Evolutionary conservation across 2,329 filamentous ascomycete species (phyloP).

Genomic region (Fusarium sacchari): DNA sequence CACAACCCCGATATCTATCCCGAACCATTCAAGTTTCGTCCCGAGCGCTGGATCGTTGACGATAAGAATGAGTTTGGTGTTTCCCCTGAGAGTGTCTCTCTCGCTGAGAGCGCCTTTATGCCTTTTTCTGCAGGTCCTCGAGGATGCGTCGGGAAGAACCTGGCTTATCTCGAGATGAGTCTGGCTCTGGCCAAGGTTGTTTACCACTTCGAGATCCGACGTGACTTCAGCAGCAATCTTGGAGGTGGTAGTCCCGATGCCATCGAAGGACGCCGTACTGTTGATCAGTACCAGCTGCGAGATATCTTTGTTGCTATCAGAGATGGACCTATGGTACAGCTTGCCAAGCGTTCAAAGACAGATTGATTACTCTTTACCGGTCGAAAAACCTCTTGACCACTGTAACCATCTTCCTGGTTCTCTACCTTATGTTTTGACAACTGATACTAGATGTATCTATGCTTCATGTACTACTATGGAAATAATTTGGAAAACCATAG

Average conservation of each 20-base stretch:
- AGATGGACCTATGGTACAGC: conserved; percentile 25
- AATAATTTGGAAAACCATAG: neutral
- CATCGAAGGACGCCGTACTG: conserved; percentile 11
- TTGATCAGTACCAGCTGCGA: conserved; percentile 25
- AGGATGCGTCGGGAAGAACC: conserved; percentile 29
- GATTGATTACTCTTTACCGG: neutral
- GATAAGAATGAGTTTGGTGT: neutral
- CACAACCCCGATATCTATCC: conserved; percentile 23
- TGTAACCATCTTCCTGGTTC: neutral
- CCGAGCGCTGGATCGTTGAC: conserved; percentile 30
- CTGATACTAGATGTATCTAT: neutral
- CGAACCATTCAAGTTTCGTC: conserved; percentile 24
- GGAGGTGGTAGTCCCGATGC: conserved; percentile 16
- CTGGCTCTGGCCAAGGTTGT: conserved; percentile 23
- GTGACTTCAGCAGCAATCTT: conserved; percentile 16
- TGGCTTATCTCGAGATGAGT: conserved; percentile 35
- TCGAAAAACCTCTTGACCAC: neutral
- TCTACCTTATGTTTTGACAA: neutral
- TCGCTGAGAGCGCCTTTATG: conserved; percentile 15
- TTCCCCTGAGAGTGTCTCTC: conserved; percentile 1
- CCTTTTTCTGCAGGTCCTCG: conserved; percentile 28
- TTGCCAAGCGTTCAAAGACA: neutral
- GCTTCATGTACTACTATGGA: neutral
- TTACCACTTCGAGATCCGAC: conserved; percentile 18
- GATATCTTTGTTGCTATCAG: conserved; percentile 26